Conservation (phyloP, 768 basidiomycete genomes). For the Russula compacta region DNA sequence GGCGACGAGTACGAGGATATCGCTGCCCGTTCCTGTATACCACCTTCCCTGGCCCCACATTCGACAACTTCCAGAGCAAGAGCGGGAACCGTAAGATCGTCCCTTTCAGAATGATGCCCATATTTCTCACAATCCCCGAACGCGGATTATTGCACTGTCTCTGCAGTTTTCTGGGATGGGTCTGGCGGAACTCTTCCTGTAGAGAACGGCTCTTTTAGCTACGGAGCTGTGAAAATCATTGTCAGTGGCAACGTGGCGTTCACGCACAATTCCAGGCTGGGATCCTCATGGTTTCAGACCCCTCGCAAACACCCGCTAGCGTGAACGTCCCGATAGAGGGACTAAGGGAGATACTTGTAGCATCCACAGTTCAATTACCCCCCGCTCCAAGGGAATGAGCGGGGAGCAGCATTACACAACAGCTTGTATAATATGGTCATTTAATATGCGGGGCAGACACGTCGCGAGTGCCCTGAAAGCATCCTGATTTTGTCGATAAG, state of each 20-base stretch:
- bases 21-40: slow-evolving; percentile 46
- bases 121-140: slow-evolving; percentile 50
- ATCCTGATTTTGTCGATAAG: not conserved
- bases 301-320: slow-evolving; percentile 42
- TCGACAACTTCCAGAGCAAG: slow-evolving; percentile 34
- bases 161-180: slow-evolving; percentile 50
- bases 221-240: slow-evolving; percentile 29
- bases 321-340: slow-evolving; percentile 32
- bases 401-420: slow-evolving; percentile 37
- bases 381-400: slow-evolving; percentile 32
- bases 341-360: slow-evolving; percentile 21
- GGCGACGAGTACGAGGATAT: slow-evolving; percentile 72
- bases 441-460: not conserved
- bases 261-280: slow-evolving; percentile 35
- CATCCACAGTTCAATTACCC: slow-evolving; percentile 35
- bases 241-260: slow-evolving; percentile 36
- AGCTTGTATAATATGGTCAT: not conserved
- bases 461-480: not conserved
- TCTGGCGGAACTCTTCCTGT: slow-evolving; percentile 38
- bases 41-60: slow-evolving; percentile 43
- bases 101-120: slow-evolving; percentile 37
- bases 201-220: slow-evolving; percentile 11
- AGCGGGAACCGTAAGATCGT: slow-evolving; percentile 4
- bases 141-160: slow-evolving; percentile 30
- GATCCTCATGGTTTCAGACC: slow-evolving; percentile 52